Evolutionary conservation across 2,329 filamentous ascomycete species (phyloP), one percentile per base, ranked within the genome.

Genomic region (Curvularia lunata): DNA sequence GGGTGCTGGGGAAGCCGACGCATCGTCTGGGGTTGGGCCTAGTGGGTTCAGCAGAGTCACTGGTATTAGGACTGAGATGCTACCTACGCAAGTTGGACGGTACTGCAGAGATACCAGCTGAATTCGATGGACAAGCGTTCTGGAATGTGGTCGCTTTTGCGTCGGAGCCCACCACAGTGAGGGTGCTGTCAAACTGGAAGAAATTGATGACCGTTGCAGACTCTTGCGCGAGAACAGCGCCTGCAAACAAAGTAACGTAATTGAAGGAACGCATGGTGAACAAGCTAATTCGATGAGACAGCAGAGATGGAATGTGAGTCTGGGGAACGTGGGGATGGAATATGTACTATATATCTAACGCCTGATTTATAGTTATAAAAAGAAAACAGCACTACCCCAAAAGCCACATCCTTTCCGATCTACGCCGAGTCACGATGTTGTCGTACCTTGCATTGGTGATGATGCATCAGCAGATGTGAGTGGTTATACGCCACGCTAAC

Each of bases 91-190:
- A 18, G 25, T 54, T 13, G 3, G 52, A 47, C 4, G 62, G 54
- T 8, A 63, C 32, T 5, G 53, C 50, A 46, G 64, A 59, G 8
- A 63, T 52, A 16, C 68, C 66, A 3, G 49, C 56, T 5, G 21
- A 42, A 10, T 51, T 37, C 9, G 57, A 57, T 4, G 63, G 57
- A 34, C 67, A 70, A 9, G 53, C 53, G 38, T 67, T 59, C 46
- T 63, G 52, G 52, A 67, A 72, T 9, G 69, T 72, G 7, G 68
- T 67, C 3, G 67, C 63, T 27, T 52, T 63, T 16, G 61, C 49
- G 46, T 68, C 64, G 1, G 68, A 60, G 45, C 67, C 66, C 16
- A 67, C 54, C 18, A 63, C 45, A 5, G 66, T 71, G 30, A 71
- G 54, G 2, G 66, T 66, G n/a, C 28, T 51, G 30, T 56, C 49